Conservation (phyloP, 2,329 filamentous ascomycete species). For the Aspergillus hortae region DNA sequence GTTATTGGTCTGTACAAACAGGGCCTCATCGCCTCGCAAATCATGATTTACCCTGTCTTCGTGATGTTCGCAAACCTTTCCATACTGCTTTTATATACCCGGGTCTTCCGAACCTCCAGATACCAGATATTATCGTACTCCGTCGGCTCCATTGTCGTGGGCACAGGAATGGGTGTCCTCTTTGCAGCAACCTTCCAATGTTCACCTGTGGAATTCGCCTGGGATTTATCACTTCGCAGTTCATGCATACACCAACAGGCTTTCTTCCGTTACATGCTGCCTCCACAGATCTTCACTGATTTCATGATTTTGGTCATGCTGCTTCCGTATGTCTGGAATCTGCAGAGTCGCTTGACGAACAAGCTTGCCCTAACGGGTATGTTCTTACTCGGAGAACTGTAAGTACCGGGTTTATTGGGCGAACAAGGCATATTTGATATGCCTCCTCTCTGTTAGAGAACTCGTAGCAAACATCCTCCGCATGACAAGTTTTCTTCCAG, state of each 20-base stretch:
- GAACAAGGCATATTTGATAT: background rate
- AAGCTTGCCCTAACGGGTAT: background rate
- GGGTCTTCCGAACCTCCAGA: no score
- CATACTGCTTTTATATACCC: no score
- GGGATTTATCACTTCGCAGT: background rate
- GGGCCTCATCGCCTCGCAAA: no score
- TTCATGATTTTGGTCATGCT: background rate
- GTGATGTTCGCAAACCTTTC: no score
- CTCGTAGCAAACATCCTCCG: background rate
- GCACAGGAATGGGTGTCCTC: no score
- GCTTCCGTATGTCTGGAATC: background rate
- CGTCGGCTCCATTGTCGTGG: no score
- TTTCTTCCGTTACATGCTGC: background rate
- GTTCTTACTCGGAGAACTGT: background rate
- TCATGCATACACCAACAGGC: background rate
- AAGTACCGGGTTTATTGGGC: background rate
- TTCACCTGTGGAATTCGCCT: background rate
- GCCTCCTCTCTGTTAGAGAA: background rate
- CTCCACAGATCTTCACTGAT: background rate
- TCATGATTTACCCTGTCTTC: no score
- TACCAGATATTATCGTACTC: no score
- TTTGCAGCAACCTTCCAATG: no score
- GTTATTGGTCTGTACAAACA: no score
- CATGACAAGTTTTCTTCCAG: background rate
- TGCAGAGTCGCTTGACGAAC: background rate